Percentiles rank a stretch among this genome's conserved stretches.
Conservation (phyloP, 768 basidiomycete genomes). For the Leucosporidium creatinivorum region DNA sequence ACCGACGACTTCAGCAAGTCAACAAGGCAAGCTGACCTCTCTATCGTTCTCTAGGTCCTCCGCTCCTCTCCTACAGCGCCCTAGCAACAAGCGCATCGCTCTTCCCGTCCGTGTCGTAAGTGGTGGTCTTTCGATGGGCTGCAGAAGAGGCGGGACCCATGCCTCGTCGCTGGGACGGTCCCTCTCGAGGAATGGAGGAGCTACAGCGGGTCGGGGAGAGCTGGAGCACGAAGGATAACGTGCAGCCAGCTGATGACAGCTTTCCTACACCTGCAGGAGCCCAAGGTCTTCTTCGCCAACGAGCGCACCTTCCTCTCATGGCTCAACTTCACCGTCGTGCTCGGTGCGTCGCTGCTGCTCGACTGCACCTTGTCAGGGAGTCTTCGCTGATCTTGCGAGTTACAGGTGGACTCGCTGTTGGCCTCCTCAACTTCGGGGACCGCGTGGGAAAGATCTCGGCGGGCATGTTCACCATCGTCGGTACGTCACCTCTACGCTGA, state of each 20-base stretch:
- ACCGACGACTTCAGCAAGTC: too few relatives aligned
- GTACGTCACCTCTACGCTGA: conserved; percentile 47
- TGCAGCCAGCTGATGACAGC: too few relatives aligned
- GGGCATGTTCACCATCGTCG: conserved; percentile 89
- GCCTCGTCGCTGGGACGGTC: neutral
- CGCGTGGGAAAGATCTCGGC: conserved; percentile 95
- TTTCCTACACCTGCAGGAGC: conserved; percentile 48
- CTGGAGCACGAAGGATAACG: too few relatives aligned
- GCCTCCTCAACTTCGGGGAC: conserved; percentile 95
- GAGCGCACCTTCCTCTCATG: conserved; percentile 81
- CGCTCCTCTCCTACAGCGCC: conserved; percentile 91
- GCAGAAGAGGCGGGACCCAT: neutral
- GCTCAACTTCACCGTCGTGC: conserved; percentile 57
- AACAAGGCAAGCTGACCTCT: too few relatives aligned
- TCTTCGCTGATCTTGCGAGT: conserved; percentile 52
- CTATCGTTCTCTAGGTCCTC: conserved; percentile 64
- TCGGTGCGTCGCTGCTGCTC: neutral
- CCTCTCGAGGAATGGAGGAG: neutral
- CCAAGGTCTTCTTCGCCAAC: conserved; percentile 90
- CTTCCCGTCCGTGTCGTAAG: conserved; percentile 59
- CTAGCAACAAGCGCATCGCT: conserved; percentile 80
- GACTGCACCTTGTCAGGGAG: too few relatives aligned
- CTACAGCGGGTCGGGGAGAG: too few relatives aligned
- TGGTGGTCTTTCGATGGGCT: neutral
- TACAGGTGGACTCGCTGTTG: conserved; percentile 89